Conservation (phyloP, 2,329 filamentous ascomycete genomes). For the Pseudopithomyces chartarum region DNA sequence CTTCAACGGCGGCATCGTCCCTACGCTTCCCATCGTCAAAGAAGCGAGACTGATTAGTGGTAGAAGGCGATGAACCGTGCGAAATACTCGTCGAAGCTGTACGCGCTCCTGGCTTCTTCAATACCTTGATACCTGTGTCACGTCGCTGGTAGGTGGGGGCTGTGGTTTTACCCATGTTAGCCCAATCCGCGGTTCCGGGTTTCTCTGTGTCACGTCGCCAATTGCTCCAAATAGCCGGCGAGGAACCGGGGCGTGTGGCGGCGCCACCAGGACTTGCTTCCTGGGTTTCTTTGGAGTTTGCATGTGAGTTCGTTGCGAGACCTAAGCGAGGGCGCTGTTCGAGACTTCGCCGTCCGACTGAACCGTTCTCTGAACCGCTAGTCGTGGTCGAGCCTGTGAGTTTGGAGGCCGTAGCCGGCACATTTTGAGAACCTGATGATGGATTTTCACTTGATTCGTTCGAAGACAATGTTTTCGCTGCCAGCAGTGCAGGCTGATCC, state of each 20-base stretch:
- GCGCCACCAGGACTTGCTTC: slow-evolving; percentile 23
- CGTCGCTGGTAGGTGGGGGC: slow-evolving; percentile 71
- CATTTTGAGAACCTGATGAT: slow-evolving; percentile 10
- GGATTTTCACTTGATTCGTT: slow-evolving; percentile 8
- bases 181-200: slow-evolving; percentile 54
- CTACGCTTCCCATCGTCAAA: slow-evolving; percentile 55
- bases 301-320: slow-evolving; percentile 18
- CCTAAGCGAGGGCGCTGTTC: slow-evolving; percentile 36
- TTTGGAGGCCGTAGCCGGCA: slow-evolving; percentile 9
- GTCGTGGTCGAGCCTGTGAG: slow-evolving; percentile 19
- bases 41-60: slow-evolving; percentile 50
- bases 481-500: slow-evolving; percentile 5
- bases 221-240: slow-evolving; percentile 54
- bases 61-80: slow-evolving; percentile 26
- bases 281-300: slow-evolving; percentile 27
- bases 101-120: slow-evolving; percentile 72
- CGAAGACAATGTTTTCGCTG: slow-evolving; percentile 5
- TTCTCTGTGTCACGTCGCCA: slow-evolving; percentile 53
- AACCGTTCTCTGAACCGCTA: slow-evolving; percentile 35
- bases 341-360: slow-evolving; percentile 33
- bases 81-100: slow-evolving; percentile 44
- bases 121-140: slow-evolving; percentile 84
- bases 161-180: slow-evolving; percentile 59
- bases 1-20: slow-evolving; percentile 22
- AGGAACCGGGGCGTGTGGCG: slow-evolving; percentile 34